Base-by-base conservation (phyloP, 441 rosid species). In the Iberis amara region DNA sequence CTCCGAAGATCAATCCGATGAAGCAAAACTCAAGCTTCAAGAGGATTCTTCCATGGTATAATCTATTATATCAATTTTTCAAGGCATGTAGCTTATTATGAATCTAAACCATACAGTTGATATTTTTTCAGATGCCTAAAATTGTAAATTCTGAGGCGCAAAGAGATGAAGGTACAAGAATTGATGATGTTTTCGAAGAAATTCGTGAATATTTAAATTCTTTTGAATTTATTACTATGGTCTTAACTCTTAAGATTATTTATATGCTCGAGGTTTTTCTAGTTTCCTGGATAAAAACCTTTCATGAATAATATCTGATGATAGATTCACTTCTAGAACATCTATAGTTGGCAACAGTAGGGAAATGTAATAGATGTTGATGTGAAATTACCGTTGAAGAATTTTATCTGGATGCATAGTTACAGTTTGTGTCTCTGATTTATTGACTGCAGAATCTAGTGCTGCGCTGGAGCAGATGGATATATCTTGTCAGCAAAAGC, bases 1-100 rank as follows among this genome's bases (percentile, higher is more conserved):
- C 61, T 75, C 86, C 44, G 86, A 77, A 31, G 70, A 76, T 69
- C 89, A 72, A 54, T 65, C 75, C 11, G 72, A 59, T 54, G 65
- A 61, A 32, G 72, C 73, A 50, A 76, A 75, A 71, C 74, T 68
- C 58, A 61, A 69, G 52, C 65, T 56, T 63, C 71, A 70, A 28
- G 61, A 39, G 12, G 64, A 55, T 47, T 54, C 61, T 37, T 36
- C 73, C 18, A 68, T 71, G 88, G 90, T 86, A 39, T 28, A 21
- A 43, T 41, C 44, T 57, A 10, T 36, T 24, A 11, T 28, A 10
- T 39, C 39, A 40, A 13, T 30, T 47, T 47, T 47, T 32, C 32
- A 11, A 5, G 52, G 52, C 37, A 21, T 40, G 13, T 33, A 11
- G 2, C 10, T 18, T 59, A 14, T 36, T 18, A 47, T 35, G 31